A percentile compares a stretch with the other conserved stretches of the same genome.
Conservation (phyloP, 805 yeast species). For the Geotrichum ghanense region DNA sequence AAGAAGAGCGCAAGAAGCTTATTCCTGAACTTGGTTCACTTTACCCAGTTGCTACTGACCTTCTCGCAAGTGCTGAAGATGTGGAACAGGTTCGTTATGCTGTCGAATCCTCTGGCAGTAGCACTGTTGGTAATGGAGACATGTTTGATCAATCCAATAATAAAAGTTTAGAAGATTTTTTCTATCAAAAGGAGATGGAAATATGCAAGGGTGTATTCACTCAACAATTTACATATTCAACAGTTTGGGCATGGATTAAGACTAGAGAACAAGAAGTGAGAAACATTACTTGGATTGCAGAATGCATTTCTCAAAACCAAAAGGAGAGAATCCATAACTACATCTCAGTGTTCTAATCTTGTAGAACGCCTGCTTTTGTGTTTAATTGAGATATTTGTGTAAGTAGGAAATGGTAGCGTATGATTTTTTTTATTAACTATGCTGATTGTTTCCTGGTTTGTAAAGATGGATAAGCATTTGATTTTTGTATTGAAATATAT, state of each 20-base stretch:
- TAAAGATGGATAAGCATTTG: too few relatives aligned
- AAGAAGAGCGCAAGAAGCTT: conserved; percentile 57
- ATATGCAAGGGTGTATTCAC: conserved; percentile 88
- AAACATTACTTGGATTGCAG: conserved; percentile 99
- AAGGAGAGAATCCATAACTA: conserved; percentile 86
- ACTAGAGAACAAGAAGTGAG: conserved; percentile 94
- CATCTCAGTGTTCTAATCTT: conserved; percentile 61
- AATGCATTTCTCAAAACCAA: conserved; percentile 98
- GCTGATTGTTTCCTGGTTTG: too few relatives aligned
- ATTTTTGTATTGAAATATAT: too few relatives aligned
- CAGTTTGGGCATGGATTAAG: conserved; percentile 94
- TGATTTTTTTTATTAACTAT: too few relatives aligned
- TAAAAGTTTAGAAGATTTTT: conserved; percentile 83
- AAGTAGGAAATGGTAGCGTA: too few relatives aligned
- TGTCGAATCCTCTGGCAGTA: conserved; percentile 20
- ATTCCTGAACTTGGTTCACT: conserved; percentile 78
- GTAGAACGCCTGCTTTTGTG: too few relatives aligned
- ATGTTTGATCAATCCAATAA: conserved; percentile 33
- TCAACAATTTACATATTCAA: conserved; percentile 84
- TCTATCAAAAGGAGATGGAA: conserved; percentile 86
- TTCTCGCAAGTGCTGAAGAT: conserved; percentile 70
- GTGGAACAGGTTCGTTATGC: conserved; percentile 60
- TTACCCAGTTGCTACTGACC: conserved; percentile 55
- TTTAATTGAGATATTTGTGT: too few relatives aligned
- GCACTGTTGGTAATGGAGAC: conserved; percentile 25